Evolutionary conservation across 2,329 filamentous ascomycete species (phyloP).

Genomic region (Mycosphaerella sp.): DNA sequence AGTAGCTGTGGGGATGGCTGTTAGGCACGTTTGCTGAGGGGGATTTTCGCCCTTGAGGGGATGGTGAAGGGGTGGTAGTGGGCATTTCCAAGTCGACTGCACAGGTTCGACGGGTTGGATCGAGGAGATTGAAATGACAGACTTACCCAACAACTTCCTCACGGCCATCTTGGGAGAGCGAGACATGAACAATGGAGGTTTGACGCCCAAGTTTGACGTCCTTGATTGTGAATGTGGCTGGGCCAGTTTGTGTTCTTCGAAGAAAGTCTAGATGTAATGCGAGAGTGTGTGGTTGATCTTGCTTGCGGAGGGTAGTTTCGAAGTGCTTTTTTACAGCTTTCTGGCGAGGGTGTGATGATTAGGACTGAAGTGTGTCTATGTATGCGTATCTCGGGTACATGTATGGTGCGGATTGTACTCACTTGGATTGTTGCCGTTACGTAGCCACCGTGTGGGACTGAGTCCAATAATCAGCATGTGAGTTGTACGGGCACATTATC

Average conservation of each 20-base stretch:
- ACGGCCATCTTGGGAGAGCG: constrained; percentile 47
- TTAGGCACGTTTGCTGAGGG: neutral
- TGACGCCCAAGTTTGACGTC: constrained; percentile 61
- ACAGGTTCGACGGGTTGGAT: constrained; percentile 9
- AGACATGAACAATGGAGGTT: constrained; percentile 58
- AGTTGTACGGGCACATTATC: constrained; percentile 1
- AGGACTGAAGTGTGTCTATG: constrained; percentile 8
- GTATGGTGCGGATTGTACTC: constrained; percentile 1
- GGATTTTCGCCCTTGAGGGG: neutral
- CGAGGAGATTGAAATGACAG: constrained; percentile 1
- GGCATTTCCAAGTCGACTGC: constrained; percentile 17
- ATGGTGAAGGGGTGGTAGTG: constrained; percentile 5
- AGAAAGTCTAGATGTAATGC: constrained; percentile 61
- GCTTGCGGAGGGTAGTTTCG: constrained; percentile 50
- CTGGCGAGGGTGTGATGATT: constrained; percentile 31
- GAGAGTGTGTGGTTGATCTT: constrained; percentile 58
- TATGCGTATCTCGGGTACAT: constrained; percentile 3
- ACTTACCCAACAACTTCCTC: constrained; percentile 53
- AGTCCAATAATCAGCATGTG: constrained; percentile 1
- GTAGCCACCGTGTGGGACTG: constrained; percentile 67
- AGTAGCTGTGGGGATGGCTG: constrained; percentile 42
- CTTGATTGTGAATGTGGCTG: constrained; percentile 52
- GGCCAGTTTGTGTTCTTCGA: constrained; percentile 55
- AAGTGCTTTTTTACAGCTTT: constrained; percentile 56
- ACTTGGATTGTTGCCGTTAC: constrained; percentile 53